A percentile compares a stretch with the other conserved stretches of the same genome.
phyloP scores from a whole-genome alignment of 495 filamentous ascomycete species.

The Clohesyomyces aquaticus region DNA sequence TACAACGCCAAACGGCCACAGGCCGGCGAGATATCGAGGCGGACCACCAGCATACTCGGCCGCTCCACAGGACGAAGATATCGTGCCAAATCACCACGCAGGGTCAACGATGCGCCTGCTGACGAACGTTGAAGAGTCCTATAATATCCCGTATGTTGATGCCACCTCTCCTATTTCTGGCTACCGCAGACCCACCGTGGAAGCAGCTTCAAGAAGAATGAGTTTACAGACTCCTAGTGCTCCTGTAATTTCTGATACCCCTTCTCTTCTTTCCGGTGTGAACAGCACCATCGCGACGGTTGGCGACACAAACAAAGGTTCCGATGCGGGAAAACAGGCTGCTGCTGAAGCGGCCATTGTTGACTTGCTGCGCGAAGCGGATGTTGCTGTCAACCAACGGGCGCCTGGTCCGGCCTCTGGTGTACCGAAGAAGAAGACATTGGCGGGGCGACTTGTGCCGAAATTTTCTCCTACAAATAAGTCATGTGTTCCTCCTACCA shows the following conservation, averaged over 20 bases:
- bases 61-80: slow-evolving; percentile 43
- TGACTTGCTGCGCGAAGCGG: slow-evolving; percentile 31
- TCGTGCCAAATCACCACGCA: slow-evolving; percentile 44
- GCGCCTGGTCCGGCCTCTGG: neutral
- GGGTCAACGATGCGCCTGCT: slow-evolving; percentile 66
- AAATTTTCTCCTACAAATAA: slow-evolving; percentile 20
- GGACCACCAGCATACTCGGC: slow-evolving; percentile 47
- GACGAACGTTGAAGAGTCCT: slow-evolving; percentile 55
- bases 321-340: slow-evolving; percentile 27
- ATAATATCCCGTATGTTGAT: slow-evolving; percentile 52
- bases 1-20: slow-evolving; percentile 40
- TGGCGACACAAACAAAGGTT: slow-evolving; percentile 12
- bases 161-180: slow-evolving; percentile 26
- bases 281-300: slow-evolving; percentile 32
- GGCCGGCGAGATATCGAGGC: slow-evolving; percentile 40
- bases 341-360: slow-evolving; percentile 38
- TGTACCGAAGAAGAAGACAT: slow-evolving; percentile 31
- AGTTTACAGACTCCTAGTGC: slow-evolving; percentile 12
- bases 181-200: slow-evolving; percentile 24
- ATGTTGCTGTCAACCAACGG: slow-evolving; percentile 10
- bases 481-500: neutral
- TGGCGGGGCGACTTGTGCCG: slow-evolving; percentile 40
- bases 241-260: slow-evolving; percentile 25
- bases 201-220: slow-evolving; percentile 27
- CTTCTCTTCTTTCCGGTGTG: slow-evolving; percentile 30